These are phyloP conservation scores for Aspergillus sp. DNA, from an alignment of 2,329 filamentous ascomycete genomes.

Conservation along the genomic window DNA sequence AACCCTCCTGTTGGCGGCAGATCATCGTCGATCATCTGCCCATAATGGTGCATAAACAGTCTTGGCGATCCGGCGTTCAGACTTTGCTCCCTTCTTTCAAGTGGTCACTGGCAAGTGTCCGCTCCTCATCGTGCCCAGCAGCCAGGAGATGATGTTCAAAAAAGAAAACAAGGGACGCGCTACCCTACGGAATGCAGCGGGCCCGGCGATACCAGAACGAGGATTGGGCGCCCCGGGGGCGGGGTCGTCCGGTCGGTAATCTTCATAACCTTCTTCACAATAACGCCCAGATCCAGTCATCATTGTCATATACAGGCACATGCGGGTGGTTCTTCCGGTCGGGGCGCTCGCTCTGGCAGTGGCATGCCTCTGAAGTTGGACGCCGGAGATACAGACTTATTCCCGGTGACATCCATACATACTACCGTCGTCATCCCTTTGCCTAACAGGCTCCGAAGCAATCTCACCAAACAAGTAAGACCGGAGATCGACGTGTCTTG, in stretches of 20 bases:
- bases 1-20: conserved; percentile 18
- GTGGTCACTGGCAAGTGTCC: neutral
- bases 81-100: conserved; percentile 11
- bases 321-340: neutral
- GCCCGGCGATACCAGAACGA: neutral
- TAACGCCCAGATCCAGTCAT: neutral
- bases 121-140: neutral
- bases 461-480: neutral
- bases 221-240: neutral
- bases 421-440: neutral
- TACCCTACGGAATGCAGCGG: neutral
- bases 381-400: neutral
- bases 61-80: conserved; percentile 20
- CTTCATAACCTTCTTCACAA: conserved; percentile 1
- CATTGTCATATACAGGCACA: neutral
- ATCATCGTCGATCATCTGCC: conserved; percentile 29
- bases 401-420: conserved; percentile 1
- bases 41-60: conserved; percentile 16
- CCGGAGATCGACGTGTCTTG: conserved; percentile 11
- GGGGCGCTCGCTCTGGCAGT: neutral
- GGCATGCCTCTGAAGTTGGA: neutral
- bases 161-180: neutral
- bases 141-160: neutral
- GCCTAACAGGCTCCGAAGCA: neutral
- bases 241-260: neutral